Percentiles rank a stretch among this genome's conserved stretches.
Evolutionary conservation across 106 monocot genomes (phyloP).

Genomic region (Dendrobium huoshanense): DNA sequence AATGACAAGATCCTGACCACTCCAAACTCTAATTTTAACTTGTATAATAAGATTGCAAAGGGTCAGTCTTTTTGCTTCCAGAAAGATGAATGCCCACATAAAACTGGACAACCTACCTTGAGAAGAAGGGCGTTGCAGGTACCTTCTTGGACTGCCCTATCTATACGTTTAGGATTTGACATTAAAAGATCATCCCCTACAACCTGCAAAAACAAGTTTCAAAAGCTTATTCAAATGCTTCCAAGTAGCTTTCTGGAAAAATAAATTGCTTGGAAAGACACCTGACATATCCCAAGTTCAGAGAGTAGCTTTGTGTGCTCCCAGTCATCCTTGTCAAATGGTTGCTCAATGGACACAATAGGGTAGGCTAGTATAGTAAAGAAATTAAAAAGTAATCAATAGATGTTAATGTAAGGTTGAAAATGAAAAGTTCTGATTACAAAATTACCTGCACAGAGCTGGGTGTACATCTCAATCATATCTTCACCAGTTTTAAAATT

Average conservation of each 20-base stretch:
- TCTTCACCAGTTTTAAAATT: conserved; percentile 89
- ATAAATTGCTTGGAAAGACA: conserved; percentile 15
- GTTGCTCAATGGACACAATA: conserved; percentile 82
- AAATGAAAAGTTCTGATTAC: background rate
- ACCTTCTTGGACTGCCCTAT: conserved; percentile 66
- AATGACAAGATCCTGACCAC: background rate
- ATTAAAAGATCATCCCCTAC: conserved; percentile 87
- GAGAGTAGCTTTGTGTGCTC: conserved; percentile 73
- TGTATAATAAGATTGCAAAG: background rate
- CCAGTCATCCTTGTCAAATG: conserved; percentile 97
- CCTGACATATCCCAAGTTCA: conserved; percentile 78
- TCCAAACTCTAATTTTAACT: background rate
- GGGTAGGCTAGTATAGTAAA: conserved; percentile 54
- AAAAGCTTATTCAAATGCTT: conserved; percentile 6
- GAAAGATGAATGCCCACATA: background rate
- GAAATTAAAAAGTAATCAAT: background rate
- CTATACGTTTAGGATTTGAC: conserved; percentile 82
- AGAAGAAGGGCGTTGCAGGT: conserved; percentile 94
- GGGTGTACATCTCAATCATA: conserved; percentile 78
- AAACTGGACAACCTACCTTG: conserved; percentile 47
- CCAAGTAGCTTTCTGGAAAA: background rate
- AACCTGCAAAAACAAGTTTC: conserved; percentile 48
- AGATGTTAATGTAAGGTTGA: background rate
- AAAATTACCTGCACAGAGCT: conserved; percentile 66
- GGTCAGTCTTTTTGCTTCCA: background rate